Evolutionary conservation across 2,329 filamentous ascomycete species (phyloP).

Genomic region (Ophiostoma tasmaniense): DNA sequence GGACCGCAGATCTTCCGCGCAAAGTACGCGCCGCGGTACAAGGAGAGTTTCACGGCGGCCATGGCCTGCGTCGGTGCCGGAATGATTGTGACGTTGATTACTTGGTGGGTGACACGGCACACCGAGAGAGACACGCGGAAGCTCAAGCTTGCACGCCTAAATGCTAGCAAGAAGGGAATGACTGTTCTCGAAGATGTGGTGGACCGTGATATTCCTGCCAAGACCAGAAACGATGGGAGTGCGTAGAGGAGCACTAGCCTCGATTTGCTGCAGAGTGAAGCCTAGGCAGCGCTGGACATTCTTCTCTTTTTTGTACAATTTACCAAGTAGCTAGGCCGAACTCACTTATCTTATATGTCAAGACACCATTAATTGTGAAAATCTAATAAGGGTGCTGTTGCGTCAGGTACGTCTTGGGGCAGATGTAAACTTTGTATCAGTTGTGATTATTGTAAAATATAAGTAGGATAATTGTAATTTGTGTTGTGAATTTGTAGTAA

Average conservation of each 20-base stretch:
- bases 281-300: too few species aligned
- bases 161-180: slow-evolving; percentile 13
- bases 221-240: slow-evolving; percentile 11
- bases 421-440: too few species aligned
- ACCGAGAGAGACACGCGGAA: slow-evolving; percentile 16
- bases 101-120: slow-evolving; percentile 18
- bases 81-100: slow-evolving; percentile 11
- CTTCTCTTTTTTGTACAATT: too few species aligned
- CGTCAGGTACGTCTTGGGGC: too few species aligned
- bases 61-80: slow-evolving; percentile 15
- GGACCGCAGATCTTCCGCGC: slow-evolving; percentile 19
- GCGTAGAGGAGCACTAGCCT: neutral
- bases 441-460: too few species aligned
- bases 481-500: too few species aligned
- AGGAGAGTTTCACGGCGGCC: slow-evolving; percentile 15
- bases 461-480: too few species aligned
- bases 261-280: too few species aligned
- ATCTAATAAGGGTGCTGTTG: too few species aligned
- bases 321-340: too few species aligned
- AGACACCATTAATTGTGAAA: too few species aligned
- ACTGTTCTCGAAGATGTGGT: slow-evolving; percentile 19
- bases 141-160: slow-evolving; percentile 15
- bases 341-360: too few species aligned
- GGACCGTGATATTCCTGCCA: slow-evolving; percentile 13
- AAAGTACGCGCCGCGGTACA: slow-evolving; percentile 17